Conservation (phyloP, 2,329 filamentous ascomycete species). For the Phoma sp. region DNA sequence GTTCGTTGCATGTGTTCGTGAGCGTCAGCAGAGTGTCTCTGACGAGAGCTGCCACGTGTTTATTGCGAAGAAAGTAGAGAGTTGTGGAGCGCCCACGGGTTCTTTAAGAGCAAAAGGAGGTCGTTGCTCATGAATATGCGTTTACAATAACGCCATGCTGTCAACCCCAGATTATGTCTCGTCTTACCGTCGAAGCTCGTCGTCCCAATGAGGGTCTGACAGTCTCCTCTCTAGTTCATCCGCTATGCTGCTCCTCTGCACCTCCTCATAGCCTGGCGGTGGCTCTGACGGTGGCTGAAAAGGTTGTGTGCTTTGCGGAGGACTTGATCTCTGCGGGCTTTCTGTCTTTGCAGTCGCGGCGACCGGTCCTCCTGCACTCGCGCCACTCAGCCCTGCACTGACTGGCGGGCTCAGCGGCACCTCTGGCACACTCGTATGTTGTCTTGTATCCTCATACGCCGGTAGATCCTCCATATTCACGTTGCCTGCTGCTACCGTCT, state of each 20-base stretch:
- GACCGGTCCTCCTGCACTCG: conserved; percentile 24
- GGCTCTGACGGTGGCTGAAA: conserved; percentile 71
- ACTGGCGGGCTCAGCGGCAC: conserved; percentile 34
- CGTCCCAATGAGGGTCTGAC: conserved; percentile 28
- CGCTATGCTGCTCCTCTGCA: conserved; percentile 79
- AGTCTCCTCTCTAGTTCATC: conserved; percentile 69
- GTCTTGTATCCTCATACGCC: conserved; percentile 73
- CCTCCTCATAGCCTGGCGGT: conserved; percentile 90
- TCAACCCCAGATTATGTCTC: not conserved
- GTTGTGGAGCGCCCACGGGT: not conserved
- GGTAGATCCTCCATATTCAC: conserved; percentile 87
- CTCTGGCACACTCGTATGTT: conserved; percentile 45
- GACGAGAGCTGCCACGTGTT: not conserved
- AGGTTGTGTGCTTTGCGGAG: conserved; percentile 34
- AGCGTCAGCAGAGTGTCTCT: not conserved
- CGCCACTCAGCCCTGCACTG: conserved; percentile 15
- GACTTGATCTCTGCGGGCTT: conserved; percentile 38
- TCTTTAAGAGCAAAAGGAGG: not conserved
- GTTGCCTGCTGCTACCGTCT: conserved; percentile 57
- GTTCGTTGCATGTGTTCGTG: conserved; percentile 4
- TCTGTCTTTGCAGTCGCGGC: conserved; percentile 24
- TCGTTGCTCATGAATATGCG: not conserved
- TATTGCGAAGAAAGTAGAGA: not conserved
- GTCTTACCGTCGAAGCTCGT: conserved; percentile 18
- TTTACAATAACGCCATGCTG: conserved; percentile 39